These are phyloP conservation scores for Leucoagaricus sp. DNA, from an alignment of 1,284 basidiomycete genomes.

Conservation along the genomic window DNA sequence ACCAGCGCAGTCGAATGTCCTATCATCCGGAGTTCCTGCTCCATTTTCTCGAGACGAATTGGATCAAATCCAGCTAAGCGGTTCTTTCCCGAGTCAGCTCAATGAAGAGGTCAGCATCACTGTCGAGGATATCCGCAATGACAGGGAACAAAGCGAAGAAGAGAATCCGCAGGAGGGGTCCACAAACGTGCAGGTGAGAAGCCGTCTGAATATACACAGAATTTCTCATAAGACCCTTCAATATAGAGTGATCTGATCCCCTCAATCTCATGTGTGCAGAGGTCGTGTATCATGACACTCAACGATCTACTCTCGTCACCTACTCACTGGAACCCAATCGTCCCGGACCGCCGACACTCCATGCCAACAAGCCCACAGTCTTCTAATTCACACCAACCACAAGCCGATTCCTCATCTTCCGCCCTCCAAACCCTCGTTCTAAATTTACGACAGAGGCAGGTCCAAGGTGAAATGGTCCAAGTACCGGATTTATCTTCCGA, in stretches of 20 bases:
- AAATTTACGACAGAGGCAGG: slow-evolving; percentile 56
- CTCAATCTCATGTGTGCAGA: slow-evolving; percentile 69
- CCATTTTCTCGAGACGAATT: slow-evolving; percentile 32
- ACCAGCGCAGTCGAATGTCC: slow-evolving; percentile 17
- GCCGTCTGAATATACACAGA: neutral
- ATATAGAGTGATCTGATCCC: slow-evolving; percentile 61
- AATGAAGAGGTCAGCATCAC: neutral
- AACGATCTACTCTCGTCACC: slow-evolving; percentile 66
- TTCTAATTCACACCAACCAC: slow-evolving; percentile 31
- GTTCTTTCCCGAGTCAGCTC: slow-evolving; percentile 11
- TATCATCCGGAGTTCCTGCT: slow-evolving; percentile 26
- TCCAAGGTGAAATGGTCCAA: slow-evolving; percentile 47
- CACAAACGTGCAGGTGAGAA: slow-evolving; percentile 8
- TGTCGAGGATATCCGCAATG: slow-evolving; percentile 6
- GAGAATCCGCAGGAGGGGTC: slow-evolving; percentile 3
- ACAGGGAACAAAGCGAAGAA: slow-evolving; percentile 1
- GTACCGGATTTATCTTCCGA: slow-evolving; percentile 42
- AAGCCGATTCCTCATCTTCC: slow-evolving; percentile 41
- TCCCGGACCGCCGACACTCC: slow-evolving; percentile 66
- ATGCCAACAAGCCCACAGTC: slow-evolving; percentile 48
- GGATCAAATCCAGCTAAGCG: slow-evolving; percentile 14
- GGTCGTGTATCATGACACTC: slow-evolving; percentile 71
- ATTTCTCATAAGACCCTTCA: slow-evolving; percentile 12
- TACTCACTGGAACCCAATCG: slow-evolving; percentile 54
- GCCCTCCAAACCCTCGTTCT: slow-evolving; percentile 65